Conservation (phyloP, 495 filamentous ascomycete species). For the Aspergillus sclerotiicarbonarius region DNA sequence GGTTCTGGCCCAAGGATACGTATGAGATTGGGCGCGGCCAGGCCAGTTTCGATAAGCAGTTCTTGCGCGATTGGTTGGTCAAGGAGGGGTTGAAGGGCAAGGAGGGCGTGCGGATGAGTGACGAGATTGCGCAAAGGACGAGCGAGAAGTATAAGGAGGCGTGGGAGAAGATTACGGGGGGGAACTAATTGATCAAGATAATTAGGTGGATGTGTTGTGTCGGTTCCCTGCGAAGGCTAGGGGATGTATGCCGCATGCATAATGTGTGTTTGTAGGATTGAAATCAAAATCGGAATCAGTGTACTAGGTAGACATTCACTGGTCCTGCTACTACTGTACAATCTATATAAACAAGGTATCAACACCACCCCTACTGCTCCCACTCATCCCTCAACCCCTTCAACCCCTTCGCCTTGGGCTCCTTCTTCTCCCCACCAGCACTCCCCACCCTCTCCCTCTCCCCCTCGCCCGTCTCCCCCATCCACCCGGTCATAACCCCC, state of each 20-base stretch:
- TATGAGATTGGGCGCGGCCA: constrained; percentile 75
- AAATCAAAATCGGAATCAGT: too few relatives aligned
- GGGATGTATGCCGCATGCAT: too few relatives aligned
- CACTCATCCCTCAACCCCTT: constrained; percentile 39
- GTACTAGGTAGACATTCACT: not conserved
- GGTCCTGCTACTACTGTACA: not conserved
- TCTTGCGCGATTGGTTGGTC: constrained; percentile 81
- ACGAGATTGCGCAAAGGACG: constrained; percentile 63
- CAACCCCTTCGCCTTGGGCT: constrained; percentile 34
- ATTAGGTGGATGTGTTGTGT: constrained; percentile 7
- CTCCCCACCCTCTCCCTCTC: not conserved
- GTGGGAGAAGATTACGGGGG: constrained; percentile 67
- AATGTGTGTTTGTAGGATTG: too few relatives aligned
- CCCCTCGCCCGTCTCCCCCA: not conserved
- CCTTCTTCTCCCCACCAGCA: not conserved
- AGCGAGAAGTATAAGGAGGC: constrained; percentile 65
- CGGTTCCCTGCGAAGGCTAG: too few relatives aligned
- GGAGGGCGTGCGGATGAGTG: constrained; percentile 63
- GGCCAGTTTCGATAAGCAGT: constrained; percentile 90
- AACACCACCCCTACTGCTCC: constrained; percentile 24
- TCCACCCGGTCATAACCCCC: constrained; percentile 37
- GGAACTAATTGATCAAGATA: constrained; percentile 12
- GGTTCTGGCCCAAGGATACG: constrained; percentile 79
- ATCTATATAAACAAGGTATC: constrained; percentile 3
- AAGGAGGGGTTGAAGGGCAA: constrained; percentile 67